Conservation (phyloP, 2,329 filamentous ascomycete genomes). For the Colletotrichum agaves region DNA sequence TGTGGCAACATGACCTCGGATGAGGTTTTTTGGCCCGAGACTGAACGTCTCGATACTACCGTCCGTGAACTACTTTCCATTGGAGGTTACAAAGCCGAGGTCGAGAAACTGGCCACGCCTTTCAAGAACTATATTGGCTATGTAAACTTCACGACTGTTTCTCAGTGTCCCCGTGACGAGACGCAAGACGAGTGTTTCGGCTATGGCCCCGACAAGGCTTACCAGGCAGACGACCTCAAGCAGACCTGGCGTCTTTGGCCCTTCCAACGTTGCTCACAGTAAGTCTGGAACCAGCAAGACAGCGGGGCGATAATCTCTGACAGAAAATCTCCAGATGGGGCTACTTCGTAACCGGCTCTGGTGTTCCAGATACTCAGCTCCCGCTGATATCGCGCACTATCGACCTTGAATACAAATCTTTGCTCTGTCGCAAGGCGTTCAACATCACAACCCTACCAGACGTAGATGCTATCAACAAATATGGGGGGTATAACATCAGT, state of each 20-base stretch:
- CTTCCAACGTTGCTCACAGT: slow-evolving; percentile 67
- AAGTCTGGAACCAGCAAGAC: slow-evolving; percentile 39
- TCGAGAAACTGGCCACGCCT: slow-evolving; percentile 50
- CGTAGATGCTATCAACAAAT: slow-evolving; percentile 76
- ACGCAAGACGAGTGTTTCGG: slow-evolving; percentile 30
- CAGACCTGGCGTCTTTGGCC: slow-evolving; percentile 54
- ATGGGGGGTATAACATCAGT: slow-evolving; percentile 77
- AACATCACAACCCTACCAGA: slow-evolving; percentile 74
- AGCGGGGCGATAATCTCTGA: slow-evolving; percentile 13
- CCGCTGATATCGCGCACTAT: slow-evolving; percentile 79
- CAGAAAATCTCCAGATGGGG: slow-evolving; percentile 69
- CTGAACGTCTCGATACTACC: slow-evolving; percentile 48
- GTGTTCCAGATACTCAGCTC: slow-evolving; percentile 70
- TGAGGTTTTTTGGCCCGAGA: slow-evolving; percentile 53
- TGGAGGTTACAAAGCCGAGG: slow-evolving; percentile 45
- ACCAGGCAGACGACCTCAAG: slow-evolving; percentile 8
- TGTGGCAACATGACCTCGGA: slow-evolving; percentile 59
- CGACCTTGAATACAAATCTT: slow-evolving; percentile 69
- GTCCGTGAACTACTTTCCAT: slow-evolving; percentile 53
- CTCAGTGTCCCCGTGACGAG: background rate
- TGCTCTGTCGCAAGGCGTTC: slow-evolving; percentile 75
- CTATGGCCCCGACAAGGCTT: slow-evolving; percentile 32
- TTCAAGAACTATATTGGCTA: slow-evolving; percentile 66
- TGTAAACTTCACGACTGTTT: slow-evolving; percentile 44
- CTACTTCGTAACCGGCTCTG: slow-evolving; percentile 78